These are phyloP conservation scores for Cornus florida DNA, from an alignment of 148 eudicot genomes.

Conservation along the genomic window DNA sequence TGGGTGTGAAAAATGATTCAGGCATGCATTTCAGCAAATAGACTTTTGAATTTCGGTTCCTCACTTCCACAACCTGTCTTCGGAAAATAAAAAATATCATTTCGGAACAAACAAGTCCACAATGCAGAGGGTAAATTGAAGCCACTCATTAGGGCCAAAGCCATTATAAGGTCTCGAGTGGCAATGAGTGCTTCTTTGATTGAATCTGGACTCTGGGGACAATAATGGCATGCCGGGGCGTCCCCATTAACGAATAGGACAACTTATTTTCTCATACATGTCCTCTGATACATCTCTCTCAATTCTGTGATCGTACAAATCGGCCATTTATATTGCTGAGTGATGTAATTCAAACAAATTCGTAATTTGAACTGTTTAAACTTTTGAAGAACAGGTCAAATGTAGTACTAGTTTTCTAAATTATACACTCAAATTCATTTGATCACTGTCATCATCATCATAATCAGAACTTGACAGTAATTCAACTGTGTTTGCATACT, in stretches of 20 bases:
- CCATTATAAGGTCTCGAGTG: not conserved
- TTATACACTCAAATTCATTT: not conserved
- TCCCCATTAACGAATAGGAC: not conserved
- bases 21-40: not conserved
- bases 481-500: too few relatives aligned
- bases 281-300: not conserved
- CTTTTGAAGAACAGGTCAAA: too few relatives aligned
- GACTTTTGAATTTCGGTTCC: not conserved
- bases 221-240: not conserved
- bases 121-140: not conserved
- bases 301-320: too few relatives aligned
- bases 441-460: not conserved
- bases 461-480: too few relatives aligned
- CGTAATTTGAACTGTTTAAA: not conserved
- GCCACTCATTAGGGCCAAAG: not conserved
- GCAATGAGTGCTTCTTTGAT: slow-evolving; percentile 1
- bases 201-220: not conserved
- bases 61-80: not conserved
- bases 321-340: not conserved
- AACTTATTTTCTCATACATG: not conserved
- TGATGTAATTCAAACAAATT: not conserved
- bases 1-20: not conserved
- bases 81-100: not conserved
- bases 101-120: not conserved
- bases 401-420: not conserved